Evolutionary conservation across 805 yeast genomes (phyloP), one percentile per base, ranked within the genome.

Genomic region (Yamadazyma sp.): DNA sequence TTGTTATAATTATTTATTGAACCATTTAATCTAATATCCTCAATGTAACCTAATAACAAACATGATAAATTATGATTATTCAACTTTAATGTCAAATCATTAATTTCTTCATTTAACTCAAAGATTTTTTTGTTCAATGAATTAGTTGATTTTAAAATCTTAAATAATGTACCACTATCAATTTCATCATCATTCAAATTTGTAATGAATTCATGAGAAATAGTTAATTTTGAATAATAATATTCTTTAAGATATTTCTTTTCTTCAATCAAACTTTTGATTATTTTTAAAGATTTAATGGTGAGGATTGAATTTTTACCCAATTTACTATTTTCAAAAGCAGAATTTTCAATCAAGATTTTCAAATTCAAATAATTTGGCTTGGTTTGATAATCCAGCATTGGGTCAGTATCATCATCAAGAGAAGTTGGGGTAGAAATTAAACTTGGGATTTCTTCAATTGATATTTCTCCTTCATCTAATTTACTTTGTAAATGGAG

Each of bases 1-100:
- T 25, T 27, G 15, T 23, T 16, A 27, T 20, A 21, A 33, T 36
- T 33, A 2, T 20, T 21, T 2, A 23, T n/a, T 2, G 35, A 22
- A 24, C 27, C 26, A 4, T 59, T 48, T 10, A 60, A 39, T 39
- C 53, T 57, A 10, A 67, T 58, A 47, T 65, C 72, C 41, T 71
- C 74, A 12, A 71, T 60, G 46, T 71, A 70, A 2, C 78, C 77
- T 42, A 72, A 52, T 11, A 67, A 66, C 30, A 70, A 58, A 21
- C 73, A 65, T 0, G 73, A 60, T 33, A 69, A 44, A 37, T 70
- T 65, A 44, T 73, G 78, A 42, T 62, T 60, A 35, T 54, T 58
- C 33, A 71, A 47, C 30, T 45, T 47, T 9, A 47, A 30, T 7
- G 45, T 47, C 27, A 64, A 49, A 2, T 38, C 41, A 10, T 56